A percentile compares a stretch with the other conserved stretches of the same genome.
These are phyloP conservation scores for Microdochium trichocladiopsis DNA, from an alignment of 2,329 filamentous ascomycete species.

Conservation along the genomic window DNA sequence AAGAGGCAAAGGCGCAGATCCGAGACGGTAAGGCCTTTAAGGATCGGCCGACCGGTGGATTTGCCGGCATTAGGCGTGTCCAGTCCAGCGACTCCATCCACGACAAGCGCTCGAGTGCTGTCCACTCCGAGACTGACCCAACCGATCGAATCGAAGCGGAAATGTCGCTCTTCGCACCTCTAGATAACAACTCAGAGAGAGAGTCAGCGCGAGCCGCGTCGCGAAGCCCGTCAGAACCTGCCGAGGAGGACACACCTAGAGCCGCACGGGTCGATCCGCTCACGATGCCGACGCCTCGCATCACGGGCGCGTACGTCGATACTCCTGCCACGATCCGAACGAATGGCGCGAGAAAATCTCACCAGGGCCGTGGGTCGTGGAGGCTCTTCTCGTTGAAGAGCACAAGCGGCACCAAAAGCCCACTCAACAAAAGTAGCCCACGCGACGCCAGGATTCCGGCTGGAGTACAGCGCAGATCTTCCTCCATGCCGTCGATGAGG, in stretches of 20 bases:
- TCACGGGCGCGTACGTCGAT: conserved; percentile 50
- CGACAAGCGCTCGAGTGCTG: conserved; percentile 39
- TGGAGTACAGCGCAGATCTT: conserved; percentile 10
- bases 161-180: conserved; percentile 46
- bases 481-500: conserved; percentile 19
- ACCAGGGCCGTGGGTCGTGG: not conserved
- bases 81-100: conserved; percentile 38
- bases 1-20: conserved; percentile 6
- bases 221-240: conserved; percentile 24
- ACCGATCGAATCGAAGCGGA: conserved; percentile 50
- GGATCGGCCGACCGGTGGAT: conserved; percentile 33
- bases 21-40: conserved; percentile 17
- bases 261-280: conserved; percentile 35
- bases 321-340: conserved; percentile 41
- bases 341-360: conserved; percentile 17
- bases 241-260: conserved; percentile 39
- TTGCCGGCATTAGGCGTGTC: conserved; percentile 33
- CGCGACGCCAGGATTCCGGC: conserved; percentile 3
- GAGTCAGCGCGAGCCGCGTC: conserved; percentile 47
- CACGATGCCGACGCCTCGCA: conserved; percentile 43
- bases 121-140: conserved; percentile 44
- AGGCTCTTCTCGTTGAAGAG: not conserved
- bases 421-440: conserved; percentile 5
- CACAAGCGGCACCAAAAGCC: not conserved
- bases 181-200: conserved; percentile 47